Percentiles rank a stretch among this genome's conserved stretches.
Evolutionary conservation across 2,329 filamentous ascomycete genomes (phyloP).

Genomic region (Fusarium napiforme): DNA sequence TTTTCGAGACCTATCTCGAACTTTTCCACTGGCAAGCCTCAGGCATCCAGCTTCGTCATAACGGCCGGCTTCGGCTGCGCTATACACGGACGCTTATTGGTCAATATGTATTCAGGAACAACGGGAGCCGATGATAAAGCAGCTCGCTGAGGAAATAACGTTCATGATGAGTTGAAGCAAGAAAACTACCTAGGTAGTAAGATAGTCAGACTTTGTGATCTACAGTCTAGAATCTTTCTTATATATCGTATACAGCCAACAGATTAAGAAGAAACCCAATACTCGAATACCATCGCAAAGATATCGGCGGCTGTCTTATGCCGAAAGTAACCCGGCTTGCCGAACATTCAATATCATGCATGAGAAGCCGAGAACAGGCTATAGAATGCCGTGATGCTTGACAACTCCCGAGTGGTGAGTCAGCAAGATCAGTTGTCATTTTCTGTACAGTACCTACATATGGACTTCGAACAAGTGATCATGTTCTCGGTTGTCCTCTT

Average conservation of each 20-base stretch:
- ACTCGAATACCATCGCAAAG: not conserved
- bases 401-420: not conserved
- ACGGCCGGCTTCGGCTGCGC: constrained; percentile 39
- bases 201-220: not conserved
- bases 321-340: constrained; percentile 42
- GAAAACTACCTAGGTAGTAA: not conserved
- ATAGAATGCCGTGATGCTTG: not conserved
- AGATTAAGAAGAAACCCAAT: not conserved
- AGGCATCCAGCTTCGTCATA: constrained; percentile 48
- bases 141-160: constrained; percentile 9
- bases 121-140: constrained; percentile 29
- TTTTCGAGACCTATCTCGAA: constrained; percentile 46
- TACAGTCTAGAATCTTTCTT: not conserved
- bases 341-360: constrained; percentile 7
- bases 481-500: not conserved
- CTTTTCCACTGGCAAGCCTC: constrained; percentile 44
- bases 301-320: constrained; percentile 30
- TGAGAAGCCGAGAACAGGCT: constrained; percentile 31
- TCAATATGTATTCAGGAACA: constrained; percentile 7
- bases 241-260: not conserved
- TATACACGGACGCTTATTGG: constrained; percentile 33
- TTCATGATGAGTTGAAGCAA: not conserved
- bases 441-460: not conserved
- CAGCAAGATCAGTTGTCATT: not conserved
- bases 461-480: not conserved